phyloP scores from a whole-genome alignment of 2,329 filamentous ascomycete genomes.

The Colletotrichum siamense region DNA sequence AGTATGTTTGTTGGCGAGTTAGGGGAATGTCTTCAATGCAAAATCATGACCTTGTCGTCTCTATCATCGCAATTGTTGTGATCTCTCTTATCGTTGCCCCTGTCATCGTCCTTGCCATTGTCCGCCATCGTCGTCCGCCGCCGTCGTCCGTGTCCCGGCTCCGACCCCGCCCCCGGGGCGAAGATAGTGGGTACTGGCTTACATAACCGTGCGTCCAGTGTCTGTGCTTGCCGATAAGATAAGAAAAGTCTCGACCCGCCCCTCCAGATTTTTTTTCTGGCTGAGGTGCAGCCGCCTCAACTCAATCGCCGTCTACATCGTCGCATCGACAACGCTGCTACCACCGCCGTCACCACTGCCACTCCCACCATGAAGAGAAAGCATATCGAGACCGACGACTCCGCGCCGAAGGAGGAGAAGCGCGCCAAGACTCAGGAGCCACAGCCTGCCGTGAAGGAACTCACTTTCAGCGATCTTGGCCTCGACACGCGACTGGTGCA shows the following conservation, averaged over 20 bases:
- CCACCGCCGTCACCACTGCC: background rate
- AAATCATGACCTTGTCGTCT: background rate
- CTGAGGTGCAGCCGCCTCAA: background rate
- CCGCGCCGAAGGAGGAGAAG: slow-evolving; percentile 48
- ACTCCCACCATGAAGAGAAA: slow-evolving; percentile 64
- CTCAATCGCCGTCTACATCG: background rate
- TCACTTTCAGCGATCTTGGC: slow-evolving; percentile 76
- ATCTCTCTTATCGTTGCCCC: background rate
- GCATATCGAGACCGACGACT: slow-evolving; percentile 60
- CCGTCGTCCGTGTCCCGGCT: background rate
- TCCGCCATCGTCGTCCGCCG: too few relatives aligned
- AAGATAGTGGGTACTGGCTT: background rate
- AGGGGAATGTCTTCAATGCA: background rate
- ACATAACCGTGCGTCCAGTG: background rate
- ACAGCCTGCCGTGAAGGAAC: background rate
- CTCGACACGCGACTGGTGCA: slow-evolving; percentile 88
- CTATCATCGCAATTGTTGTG: background rate
- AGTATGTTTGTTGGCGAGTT: too few relatives aligned
- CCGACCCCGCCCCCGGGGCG: background rate
- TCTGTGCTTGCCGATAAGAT: slow-evolving; percentile 3
- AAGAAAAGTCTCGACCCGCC: slow-evolving; percentile 10
- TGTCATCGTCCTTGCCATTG: background rate
- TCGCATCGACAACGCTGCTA: background rate
- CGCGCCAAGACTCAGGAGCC: slow-evolving; percentile 31
- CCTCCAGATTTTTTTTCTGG: slow-evolving; percentile 18